These are phyloP conservation scores for Rhazya stricta DNA, from an alignment of 257 asterid species.

Conservation along the genomic window DNA sequence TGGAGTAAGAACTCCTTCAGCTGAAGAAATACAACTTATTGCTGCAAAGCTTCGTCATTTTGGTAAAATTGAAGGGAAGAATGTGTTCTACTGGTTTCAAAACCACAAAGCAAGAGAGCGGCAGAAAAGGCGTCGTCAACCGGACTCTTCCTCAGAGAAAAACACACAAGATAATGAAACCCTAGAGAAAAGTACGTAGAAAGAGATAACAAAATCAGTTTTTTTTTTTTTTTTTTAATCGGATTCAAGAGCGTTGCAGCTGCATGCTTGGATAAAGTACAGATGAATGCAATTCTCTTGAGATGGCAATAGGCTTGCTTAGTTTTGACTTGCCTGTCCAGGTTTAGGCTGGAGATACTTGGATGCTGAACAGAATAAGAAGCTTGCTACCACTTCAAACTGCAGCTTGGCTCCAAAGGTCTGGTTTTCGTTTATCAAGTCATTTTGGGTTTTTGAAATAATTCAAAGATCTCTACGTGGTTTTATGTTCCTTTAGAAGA, in stretches of 20 bases:
- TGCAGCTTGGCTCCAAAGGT: slow-evolving; percentile 41
- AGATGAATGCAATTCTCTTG: background rate
- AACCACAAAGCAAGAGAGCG: slow-evolving; percentile 82
- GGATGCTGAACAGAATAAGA: slow-evolving; percentile 33
- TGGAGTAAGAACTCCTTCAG: slow-evolving; percentile 65
- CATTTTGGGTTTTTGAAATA: background rate
- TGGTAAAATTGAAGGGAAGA: slow-evolving; percentile 78
- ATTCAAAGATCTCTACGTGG: too few relatives aligned
- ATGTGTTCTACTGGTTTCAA: slow-evolving; percentile 82
- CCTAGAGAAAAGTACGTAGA: slow-evolving; percentile 26
- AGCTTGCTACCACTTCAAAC: slow-evolving; percentile 25
- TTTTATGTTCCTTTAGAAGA: background rate
- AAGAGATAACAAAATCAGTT: background rate
- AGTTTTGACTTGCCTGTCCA: slow-evolving; percentile 12
- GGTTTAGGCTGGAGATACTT: slow-evolving; percentile 32
- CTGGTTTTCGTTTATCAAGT: background rate
- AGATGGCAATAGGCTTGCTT: background rate
- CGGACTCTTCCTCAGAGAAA: slow-evolving; percentile 23
- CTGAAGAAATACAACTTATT: slow-evolving; percentile 74
- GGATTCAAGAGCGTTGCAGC: background rate
- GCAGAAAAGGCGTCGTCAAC: slow-evolving; percentile 66
- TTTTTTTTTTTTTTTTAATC: too few relatives aligned
- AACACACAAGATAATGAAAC: slow-evolving; percentile 8
- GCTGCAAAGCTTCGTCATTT: slow-evolving; percentile 56
- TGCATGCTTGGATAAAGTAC: background rate